Base-by-base conservation (phyloP, 495 filamentous ascomycete species). In the Eremomyces bilateralis region DNA sequence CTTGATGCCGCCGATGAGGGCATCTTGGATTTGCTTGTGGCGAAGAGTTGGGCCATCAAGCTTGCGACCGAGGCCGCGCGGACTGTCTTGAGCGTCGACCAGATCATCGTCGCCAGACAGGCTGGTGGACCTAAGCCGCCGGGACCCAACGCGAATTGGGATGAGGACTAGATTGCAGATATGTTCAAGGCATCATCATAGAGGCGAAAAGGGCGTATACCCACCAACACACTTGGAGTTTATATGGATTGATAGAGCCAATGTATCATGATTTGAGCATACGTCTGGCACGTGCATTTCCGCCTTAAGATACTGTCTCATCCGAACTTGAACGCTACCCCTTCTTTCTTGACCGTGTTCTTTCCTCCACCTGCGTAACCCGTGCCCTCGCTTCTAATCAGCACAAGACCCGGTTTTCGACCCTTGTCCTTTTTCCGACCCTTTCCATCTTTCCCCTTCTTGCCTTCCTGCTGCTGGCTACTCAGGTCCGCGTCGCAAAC, bases 61-160 rank as follows among this genome's bases (percentile, higher is more conserved):
- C 61, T 99, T 31, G 90, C 90, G 29, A 94, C 83, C 12, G 90
- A 99, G 55, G 73, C 88, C 31, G 85, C 80, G 33, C 69, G 90
- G 37, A 95, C 90, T 29, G 78, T 99, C 24, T 63, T 99, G 41
- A 85, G 83, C 24, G 90, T 99, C 12, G 90, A 99, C 58, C 90
- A 99, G 61, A 95, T 99, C 46, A 99, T 99, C 50, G 90, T 99
- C 31, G 83, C 90, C 34, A 73, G 84, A 56, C 85, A 94, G 59
- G 90, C 90, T 17, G 90, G 90, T 49, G 90, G 90, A 22, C 90
- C 90, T 20, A 99, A 99, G 62, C 81, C 82, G 20, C 88, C 90
- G 10, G 81, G 77, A 13, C 83, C 80, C 31, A 93, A 92, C 62
- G 69, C 82, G 40, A 88, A 92, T 65, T 99, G 90, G 90, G 90